These are phyloP conservation scores for Vaccinium darrowii DNA, from an alignment of 148 eudicot species.

Conservation along the genomic window DNA sequence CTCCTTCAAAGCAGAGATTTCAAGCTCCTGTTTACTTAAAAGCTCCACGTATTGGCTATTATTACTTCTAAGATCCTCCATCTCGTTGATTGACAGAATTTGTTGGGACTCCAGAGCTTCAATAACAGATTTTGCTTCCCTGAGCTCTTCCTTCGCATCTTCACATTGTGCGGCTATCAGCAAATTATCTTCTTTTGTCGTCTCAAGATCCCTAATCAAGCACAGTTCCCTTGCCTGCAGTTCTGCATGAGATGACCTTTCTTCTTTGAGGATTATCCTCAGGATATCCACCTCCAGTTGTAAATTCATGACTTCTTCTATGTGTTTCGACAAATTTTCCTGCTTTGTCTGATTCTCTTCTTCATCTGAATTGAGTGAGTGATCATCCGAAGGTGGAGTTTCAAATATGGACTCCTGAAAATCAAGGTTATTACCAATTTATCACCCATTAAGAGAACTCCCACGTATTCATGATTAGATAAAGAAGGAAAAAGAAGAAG, in stretches of 20 bases:
- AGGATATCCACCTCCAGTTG: conserved; percentile 86
- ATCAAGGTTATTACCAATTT: neutral
- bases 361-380: conserved; percentile 16
- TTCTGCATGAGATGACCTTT: conserved; percentile 46
- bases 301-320: conserved; percentile 62
- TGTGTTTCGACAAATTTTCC: conserved; percentile 26
- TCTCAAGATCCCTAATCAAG: conserved; percentile 47
- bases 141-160: conserved; percentile 49
- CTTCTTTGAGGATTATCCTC: conserved; percentile 79
- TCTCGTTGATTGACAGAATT: conserved; percentile 50
- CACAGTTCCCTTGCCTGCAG: conserved; percentile 41
- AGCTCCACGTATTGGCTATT: conserved; percentile 40
- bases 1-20: conserved; percentile 51
- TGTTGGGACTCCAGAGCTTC: conserved; percentile 87
- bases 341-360: conserved; percentile 23
- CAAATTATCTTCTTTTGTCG: conserved; percentile 45
- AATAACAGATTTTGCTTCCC: conserved; percentile 68
- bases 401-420: conserved; percentile 54
- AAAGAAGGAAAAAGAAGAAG: neutral
- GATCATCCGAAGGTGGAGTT: conserved; percentile 34
- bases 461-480: neutral
- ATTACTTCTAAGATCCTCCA: conserved; percentile 63
- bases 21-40: conserved; percentile 50
- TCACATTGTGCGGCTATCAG: conserved; percentile 49
- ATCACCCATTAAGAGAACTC: conserved; percentile 1